Evolutionary conservation across 75 land plant species (phyloP).

Genomic region (Larix kaempferi): DNA sequence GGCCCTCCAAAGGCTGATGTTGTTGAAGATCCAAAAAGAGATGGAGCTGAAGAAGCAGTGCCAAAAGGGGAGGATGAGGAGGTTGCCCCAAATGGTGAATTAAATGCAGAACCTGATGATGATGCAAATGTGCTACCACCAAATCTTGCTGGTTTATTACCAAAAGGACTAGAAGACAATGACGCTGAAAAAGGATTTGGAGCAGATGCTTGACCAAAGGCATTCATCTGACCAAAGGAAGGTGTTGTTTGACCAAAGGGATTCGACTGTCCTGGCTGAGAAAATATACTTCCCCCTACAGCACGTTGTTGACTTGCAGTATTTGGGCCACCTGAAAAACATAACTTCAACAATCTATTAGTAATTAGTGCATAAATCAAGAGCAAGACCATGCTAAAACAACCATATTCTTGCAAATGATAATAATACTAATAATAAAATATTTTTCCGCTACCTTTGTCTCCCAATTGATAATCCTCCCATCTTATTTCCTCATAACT

Average conservation of each 20-base stretch:
- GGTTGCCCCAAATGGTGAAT: constrained; percentile 29
- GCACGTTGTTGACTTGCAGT: constrained; percentile 54
- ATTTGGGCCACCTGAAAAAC: constrained; percentile 70
- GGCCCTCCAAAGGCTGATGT: constrained; percentile 36
- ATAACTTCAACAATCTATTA: neutral
- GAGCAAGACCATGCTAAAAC: constrained; percentile 5
- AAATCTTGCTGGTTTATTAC: constrained; percentile 38
- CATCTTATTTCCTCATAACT: constrained; percentile 91
- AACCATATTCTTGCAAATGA: neutral
- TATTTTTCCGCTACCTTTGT: constrained; percentile 61
- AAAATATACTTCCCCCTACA: constrained; percentile 39
- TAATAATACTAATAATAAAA: neutral
- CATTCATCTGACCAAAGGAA: constrained; percentile 46
- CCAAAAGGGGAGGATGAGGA: constrained; percentile 50
- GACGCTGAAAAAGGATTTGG: constrained; percentile 55
- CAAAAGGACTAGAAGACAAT: constrained; percentile 46
- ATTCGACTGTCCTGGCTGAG: constrained; percentile 30
- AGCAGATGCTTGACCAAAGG: constrained; percentile 32
- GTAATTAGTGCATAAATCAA: neutral
- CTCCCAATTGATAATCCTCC: constrained; percentile 95
- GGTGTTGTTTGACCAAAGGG: constrained; percentile 36
- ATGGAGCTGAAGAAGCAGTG: constrained; percentile 39
- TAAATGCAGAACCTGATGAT: constrained; percentile 26
- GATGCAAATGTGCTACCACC: constrained; percentile 41
- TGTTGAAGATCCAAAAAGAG: constrained; percentile 40